Conservation (phyloP, 164 flowering plant species). For the Vitis rupestris region DNA sequence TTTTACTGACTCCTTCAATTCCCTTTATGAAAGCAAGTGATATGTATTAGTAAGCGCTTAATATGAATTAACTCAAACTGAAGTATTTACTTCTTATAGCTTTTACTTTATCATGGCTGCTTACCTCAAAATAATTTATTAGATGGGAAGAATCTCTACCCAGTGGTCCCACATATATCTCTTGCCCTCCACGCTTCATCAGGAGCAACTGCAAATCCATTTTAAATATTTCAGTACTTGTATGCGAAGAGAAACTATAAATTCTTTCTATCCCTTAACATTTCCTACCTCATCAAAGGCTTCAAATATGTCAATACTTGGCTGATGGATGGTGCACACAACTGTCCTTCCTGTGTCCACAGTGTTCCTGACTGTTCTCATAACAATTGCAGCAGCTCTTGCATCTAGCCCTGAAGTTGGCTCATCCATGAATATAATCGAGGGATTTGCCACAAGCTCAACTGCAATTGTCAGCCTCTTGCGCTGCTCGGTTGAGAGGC, state of each 20-base stretch:
- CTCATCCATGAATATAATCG: constrained; percentile 29
- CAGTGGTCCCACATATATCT: constrained; percentile 52
- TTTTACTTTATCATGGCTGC: not conserved
- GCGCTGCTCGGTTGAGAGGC: constrained; percentile 72
- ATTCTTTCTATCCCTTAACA: not conserved
- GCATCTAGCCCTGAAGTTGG: constrained; percentile 25
- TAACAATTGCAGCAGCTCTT: constrained; percentile 58
- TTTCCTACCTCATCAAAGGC: constrained; percentile 64
- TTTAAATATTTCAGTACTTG: not conserved
- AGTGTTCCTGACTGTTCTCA: constrained; percentile 71
- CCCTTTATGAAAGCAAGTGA: constrained; percentile 4
- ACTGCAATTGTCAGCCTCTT: constrained; percentile 77
- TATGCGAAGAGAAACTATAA: not conserved
- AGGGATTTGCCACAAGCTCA: constrained; percentile 74
- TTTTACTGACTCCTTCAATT: constrained; percentile 12
- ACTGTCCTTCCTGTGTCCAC: constrained; percentile 79
- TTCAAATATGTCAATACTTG: constrained; percentile 78
- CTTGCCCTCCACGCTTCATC: constrained; percentile 55
- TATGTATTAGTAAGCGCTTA: not conserved
- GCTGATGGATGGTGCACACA: constrained; percentile 80
- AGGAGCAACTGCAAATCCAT: constrained; percentile 41
- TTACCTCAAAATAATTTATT: constrained; percentile 58
- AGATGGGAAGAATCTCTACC: constrained; percentile 45
- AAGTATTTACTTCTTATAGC: too few relatives aligned
- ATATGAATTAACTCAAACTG: too few relatives aligned